Evolutionary conservation across 768 basidiomycete species (phyloP).

Genomic region (Candolleomyces eurysporus): DNA sequence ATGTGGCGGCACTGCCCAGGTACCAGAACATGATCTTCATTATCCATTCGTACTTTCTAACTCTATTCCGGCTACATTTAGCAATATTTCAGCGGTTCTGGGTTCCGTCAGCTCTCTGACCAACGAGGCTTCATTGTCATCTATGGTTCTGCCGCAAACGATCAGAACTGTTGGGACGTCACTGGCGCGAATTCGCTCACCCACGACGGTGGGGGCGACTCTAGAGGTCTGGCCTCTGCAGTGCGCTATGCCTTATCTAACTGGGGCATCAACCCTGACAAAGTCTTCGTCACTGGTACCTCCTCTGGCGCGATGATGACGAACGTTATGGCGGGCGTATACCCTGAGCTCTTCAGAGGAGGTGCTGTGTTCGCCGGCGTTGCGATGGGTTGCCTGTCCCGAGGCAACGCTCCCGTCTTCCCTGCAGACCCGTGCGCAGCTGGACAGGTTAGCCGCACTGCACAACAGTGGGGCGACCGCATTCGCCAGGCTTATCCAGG

Average conservation of each 20-base stretch:
- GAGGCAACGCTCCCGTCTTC: conserved; percentile 28
- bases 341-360: conserved; percentile 53
- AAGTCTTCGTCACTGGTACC: conserved; percentile 52
- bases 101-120: conserved; percentile 49
- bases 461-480: conserved; percentile 48
- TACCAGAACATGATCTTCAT: background rate
- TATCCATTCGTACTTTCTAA: background rate
- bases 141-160: conserved; percentile 41
- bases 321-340: conserved; percentile 50
- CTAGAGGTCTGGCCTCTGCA: conserved; percentile 46
- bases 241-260: conserved; percentile 46
- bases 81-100: conserved; percentile 48
- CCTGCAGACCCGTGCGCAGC: conserved; percentile 49
- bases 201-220: conserved; percentile 58
- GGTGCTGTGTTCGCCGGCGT: conserved; percentile 52
- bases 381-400: conserved; percentile 52
- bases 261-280: conserved; percentile 42
- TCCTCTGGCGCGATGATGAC: conserved; percentile 64
- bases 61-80: conserved; percentile 16
- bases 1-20: conserved; percentile 15
- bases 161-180: conserved; percentile 54
- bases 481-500: conserved; percentile 49
- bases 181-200: conserved; percentile 45
- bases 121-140: conserved; percentile 50
- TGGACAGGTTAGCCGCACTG: conserved; percentile 42